Evolutionary conservation across 2,329 filamentous ascomycete genomes (phyloP).

Genomic region (Ophiocordyceps camponoti-floridani): DNA sequence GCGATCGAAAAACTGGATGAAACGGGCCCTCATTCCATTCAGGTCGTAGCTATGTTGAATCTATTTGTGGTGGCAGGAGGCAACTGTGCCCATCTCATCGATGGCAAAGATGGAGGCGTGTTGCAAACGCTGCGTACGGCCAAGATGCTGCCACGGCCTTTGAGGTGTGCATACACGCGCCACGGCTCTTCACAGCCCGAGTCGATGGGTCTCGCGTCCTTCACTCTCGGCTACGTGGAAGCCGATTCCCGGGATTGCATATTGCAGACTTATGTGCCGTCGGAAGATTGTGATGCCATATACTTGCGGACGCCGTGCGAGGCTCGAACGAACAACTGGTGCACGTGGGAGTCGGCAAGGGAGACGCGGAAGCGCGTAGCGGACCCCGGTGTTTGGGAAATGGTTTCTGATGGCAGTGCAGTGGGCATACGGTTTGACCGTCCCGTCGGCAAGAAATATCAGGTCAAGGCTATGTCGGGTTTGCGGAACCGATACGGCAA

Average conservation of each 20-base stretch:
- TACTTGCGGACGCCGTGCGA: slow-evolving; percentile 27
- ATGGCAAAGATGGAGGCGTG: slow-evolving; percentile 23
- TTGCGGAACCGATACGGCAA: slow-evolving; percentile 13
- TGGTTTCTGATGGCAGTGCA: slow-evolving; percentile 39
- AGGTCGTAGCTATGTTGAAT: slow-evolving; percentile 38
- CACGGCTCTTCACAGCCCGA: slow-evolving; percentile 27
- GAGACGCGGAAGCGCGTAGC: slow-evolving; percentile 33
- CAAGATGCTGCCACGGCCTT: slow-evolving; percentile 36
- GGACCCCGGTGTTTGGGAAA: slow-evolving; percentile 49
- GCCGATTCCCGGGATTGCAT: slow-evolving; percentile 42
- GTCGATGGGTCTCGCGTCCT: slow-evolving; percentile 36
- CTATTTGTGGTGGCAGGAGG: slow-evolving; percentile 42
- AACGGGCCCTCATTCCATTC: slow-evolving; percentile 29
- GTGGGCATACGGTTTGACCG: slow-evolving; percentile 40
- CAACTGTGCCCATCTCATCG: slow-evolving; percentile 38
- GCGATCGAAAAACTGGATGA: slow-evolving; percentile 24
- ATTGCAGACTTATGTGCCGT: slow-evolving; percentile 43
- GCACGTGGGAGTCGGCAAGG: slow-evolving; percentile 30
- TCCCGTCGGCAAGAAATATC: slow-evolving; percentile 4
- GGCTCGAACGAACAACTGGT: slow-evolving; percentile 23
- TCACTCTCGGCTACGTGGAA: slow-evolving; percentile 48
- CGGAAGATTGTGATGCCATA: slow-evolving; percentile 34
- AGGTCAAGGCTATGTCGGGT: slow-evolving; percentile 3
- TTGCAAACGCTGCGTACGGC: slow-evolving; percentile 46
- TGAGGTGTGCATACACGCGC: slow-evolving; percentile 39